phyloP scores from a whole-genome alignment of 2,329 filamentous ascomycete genomes.

The Westerdykella aurantiaca region DNA sequence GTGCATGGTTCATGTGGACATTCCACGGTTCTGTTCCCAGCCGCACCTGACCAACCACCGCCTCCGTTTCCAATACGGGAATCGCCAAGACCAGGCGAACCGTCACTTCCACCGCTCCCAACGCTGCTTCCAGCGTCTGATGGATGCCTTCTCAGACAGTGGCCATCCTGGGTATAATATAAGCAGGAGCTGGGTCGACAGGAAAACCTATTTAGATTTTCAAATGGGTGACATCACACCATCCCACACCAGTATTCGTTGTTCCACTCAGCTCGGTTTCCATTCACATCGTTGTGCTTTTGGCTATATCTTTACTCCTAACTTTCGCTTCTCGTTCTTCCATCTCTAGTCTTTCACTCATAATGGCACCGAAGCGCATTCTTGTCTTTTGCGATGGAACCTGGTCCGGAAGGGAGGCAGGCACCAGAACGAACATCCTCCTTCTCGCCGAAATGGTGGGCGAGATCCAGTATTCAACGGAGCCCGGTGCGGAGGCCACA shows the following conservation, averaged over 20 bases:
- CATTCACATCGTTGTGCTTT: too few relatives aligned
- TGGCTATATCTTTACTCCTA: too few relatives aligned
- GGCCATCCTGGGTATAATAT: too few relatives aligned
- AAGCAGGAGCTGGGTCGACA: too few relatives aligned
- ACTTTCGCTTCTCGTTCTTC: too few relatives aligned
- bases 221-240: too few relatives aligned
- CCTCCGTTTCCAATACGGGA: neutral
- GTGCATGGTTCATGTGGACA: conserved; percentile 11
- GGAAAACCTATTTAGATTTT: too few relatives aligned
- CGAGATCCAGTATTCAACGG: conserved; percentile 13
- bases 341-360: neutral
- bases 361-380: conserved; percentile 21
- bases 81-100: too few relatives aligned
- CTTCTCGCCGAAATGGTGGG: conserved; percentile 31
- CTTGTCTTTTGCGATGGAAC: conserved; percentile 33
- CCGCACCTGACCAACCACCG: conserved; percentile 13
- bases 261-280: too few relatives aligned
- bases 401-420: conserved; percentile 34
- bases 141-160: too few relatives aligned
- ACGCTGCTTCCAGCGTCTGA: too few relatives aligned
- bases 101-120: neutral
- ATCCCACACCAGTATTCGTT: too few relatives aligned
- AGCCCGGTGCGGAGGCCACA: conserved; percentile 6
- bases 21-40: conserved; percentile 6
- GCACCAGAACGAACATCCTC: conserved; percentile 29